A percentile compares a stretch with the other conserved stretches of the same genome.
Conservation (phyloP, 768 basidiomycete genomes). For the Dioszegia hungarica region DNA sequence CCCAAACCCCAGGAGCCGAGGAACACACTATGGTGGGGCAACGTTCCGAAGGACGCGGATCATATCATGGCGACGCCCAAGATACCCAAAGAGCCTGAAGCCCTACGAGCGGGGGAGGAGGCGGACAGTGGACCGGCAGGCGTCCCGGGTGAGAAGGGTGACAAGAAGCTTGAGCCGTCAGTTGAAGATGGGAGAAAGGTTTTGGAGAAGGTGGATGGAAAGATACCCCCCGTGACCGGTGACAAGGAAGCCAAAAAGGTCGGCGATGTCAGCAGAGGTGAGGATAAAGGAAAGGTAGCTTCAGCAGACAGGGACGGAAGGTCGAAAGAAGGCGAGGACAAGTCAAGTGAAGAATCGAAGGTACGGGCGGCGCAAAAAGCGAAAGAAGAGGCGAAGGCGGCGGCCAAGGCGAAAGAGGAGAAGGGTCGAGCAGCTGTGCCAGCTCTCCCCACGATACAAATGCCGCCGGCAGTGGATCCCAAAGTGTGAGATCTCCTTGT, state of each 20-base stretch:
- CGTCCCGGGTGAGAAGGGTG: neutral
- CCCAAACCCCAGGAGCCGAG: slow-evolving; percentile 31
- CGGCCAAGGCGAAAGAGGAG: neutral
- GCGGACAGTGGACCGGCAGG: neutral
- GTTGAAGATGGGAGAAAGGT: neutral
- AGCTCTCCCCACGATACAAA: too few species aligned
- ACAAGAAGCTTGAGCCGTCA: slow-evolving; percentile 1
- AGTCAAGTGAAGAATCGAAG: slow-evolving; percentile 13
- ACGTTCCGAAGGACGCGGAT: slow-evolving; percentile 32
- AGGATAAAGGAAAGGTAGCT: too few species aligned
- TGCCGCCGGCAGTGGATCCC: too few species aligned
- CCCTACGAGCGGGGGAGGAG: slow-evolving; percentile 8
- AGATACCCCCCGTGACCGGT: neutral
- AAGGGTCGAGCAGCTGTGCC: too few species aligned
- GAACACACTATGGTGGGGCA: slow-evolving; percentile 39
- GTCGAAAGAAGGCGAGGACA: slow-evolving; percentile 2
- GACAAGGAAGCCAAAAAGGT: neutral
- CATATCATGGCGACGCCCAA: slow-evolving; percentile 34
- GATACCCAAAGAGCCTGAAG: slow-evolving; percentile 23
- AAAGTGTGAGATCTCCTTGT: slow-evolving; percentile 32
- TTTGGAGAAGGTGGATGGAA: neutral
- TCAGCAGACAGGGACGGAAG: neutral
- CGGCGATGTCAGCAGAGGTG: neutral
- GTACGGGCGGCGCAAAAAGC: slow-evolving; percentile 1
- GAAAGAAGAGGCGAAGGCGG: slow-evolving; percentile 7